phyloP scores from a whole-genome alignment of 2,329 filamentous ascomycete genomes.

The Fusarium sororula region DNA sequence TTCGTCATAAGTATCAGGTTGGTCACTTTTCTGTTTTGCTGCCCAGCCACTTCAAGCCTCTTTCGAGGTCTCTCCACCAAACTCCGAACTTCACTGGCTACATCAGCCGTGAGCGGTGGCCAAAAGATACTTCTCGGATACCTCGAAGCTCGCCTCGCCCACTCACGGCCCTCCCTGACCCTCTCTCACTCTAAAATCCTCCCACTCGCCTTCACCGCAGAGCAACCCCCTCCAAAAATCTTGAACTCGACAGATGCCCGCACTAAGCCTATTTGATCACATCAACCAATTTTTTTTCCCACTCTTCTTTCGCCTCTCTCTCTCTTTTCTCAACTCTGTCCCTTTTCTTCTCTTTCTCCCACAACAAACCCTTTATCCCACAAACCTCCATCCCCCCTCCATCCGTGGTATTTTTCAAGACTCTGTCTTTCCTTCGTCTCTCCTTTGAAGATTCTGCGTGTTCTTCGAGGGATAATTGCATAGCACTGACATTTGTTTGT shows the following conservation, averaged over 20 bases:
- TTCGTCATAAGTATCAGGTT: constrained; percentile 29
- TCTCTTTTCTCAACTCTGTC: constrained; percentile 39
- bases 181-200: constrained; percentile 36
- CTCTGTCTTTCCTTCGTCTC: constrained; percentile 54
- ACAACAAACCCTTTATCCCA: constrained; percentile 46
- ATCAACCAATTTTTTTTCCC: constrained; percentile 50
- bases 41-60: constrained; percentile 35
- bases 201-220: constrained; percentile 40
- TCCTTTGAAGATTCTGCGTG: constrained; percentile 58
- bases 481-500: constrained; percentile 46
- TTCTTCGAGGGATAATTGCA: constrained; percentile 53
- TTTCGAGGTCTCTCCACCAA: constrained; percentile 9
- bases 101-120: constrained; percentile 34
- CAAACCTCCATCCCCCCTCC: constrained; percentile 44
- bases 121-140: constrained; percentile 38
- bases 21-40: constrained; percentile 19
- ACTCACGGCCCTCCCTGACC: constrained; percentile 42
- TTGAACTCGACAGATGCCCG: constrained; percentile 33
- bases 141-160: constrained; percentile 27
- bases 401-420: constrained; percentile 46
- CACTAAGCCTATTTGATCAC: constrained; percentile 47
- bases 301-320: constrained; percentile 47
- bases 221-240: constrained; percentile 40
- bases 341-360: constrained; percentile 48
- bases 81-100: constrained; percentile 30